phyloP scores from a whole-genome alignment of 495 filamentous ascomycete genomes.

The Neurospora cerealis region DNA sequence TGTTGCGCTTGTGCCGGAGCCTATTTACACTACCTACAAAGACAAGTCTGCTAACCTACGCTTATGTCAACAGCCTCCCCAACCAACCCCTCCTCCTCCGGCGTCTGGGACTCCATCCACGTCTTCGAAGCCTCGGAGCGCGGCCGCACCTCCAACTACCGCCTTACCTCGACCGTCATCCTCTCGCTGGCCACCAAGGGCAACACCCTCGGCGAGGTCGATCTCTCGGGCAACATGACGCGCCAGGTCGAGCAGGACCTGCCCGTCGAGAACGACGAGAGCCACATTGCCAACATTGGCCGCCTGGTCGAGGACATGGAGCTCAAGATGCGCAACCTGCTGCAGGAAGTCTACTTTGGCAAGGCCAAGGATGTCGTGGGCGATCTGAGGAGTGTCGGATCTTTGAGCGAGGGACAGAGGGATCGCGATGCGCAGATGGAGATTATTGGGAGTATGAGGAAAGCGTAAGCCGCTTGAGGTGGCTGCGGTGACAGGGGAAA shows the following conservation, averaged over 20 bases:
- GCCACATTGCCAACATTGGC: conserved; percentile 93
- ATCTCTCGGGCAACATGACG: conserved; percentile 95
- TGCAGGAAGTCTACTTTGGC: conserved; percentile 99
- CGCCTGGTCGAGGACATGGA: conserved; percentile 98
- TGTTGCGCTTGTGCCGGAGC: not conserved
- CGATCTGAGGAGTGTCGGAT: conserved; percentile 81
- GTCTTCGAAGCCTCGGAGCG: conserved; percentile 94
- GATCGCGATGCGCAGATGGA: conserved; percentile 83
- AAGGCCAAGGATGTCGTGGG: conserved; percentile 99
- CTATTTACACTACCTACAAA: too few relatives aligned
- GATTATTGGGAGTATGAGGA: conserved; percentile 70
- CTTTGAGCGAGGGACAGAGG: conserved; percentile 74
- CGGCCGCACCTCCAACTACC: conserved; percentile 86
- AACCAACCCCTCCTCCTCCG: conserved; percentile 55
- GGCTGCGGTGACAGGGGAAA: not conserved
- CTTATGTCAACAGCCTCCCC: conserved; percentile 13
- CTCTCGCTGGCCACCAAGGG: conserved; percentile 67
- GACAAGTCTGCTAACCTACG: too few relatives aligned
- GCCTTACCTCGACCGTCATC: conserved; percentile 94
- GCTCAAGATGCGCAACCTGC: conserved; percentile 95
- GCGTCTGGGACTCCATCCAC: conserved; percentile 97
- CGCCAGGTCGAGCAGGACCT: conserved; percentile 87
- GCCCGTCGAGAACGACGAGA: conserved; percentile 78
- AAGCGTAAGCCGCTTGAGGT: conserved; percentile 12
- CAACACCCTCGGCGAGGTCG: conserved; percentile 73